Percentiles rank a stretch among this genome's conserved stretches.
Evolutionary conservation across 148 eudicot species (phyloP).

Genomic region (Polygonum maritimum): DNA sequence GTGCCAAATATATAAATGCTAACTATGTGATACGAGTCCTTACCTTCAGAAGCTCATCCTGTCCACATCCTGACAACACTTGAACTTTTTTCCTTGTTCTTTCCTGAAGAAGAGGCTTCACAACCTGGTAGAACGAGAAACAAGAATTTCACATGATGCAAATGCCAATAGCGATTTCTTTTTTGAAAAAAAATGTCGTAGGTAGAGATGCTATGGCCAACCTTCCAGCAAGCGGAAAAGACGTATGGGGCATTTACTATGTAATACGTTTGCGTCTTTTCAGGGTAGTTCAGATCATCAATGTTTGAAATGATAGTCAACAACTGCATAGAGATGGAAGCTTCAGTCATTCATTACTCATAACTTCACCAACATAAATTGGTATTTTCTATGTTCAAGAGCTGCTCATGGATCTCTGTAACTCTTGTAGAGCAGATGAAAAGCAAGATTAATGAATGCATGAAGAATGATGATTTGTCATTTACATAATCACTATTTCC

Average conservation of each 20-base stretch:
- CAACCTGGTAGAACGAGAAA: conserved; percentile 32
- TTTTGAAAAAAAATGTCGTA: background rate
- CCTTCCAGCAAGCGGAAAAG: conserved; percentile 95
- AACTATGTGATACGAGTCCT: background rate
- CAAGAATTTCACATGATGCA: background rate
- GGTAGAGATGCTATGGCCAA: conserved; percentile 16
- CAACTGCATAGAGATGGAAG: conserved; percentile 34
- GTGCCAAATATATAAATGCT: background rate
- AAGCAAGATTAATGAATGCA: background rate
- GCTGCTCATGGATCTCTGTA: background rate
- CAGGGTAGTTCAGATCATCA: conserved; percentile 86
- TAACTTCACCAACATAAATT: background rate
- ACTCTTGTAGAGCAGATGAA: background rate
- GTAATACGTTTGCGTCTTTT: conserved; percentile 78
- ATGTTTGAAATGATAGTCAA: conserved; percentile 68
- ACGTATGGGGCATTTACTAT: conserved; percentile 81
- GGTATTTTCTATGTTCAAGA: background rate
- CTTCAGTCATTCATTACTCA: background rate
- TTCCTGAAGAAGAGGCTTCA: conserved; percentile 77
- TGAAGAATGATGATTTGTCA: background rate
- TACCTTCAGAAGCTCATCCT: conserved; percentile 68
- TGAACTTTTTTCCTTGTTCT: conserved; percentile 75
- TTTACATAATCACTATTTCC: background rate
- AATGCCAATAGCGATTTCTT: background rate
- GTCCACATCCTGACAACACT: conserved; percentile 66